Conservation (phyloP, 176 grass and related monocot genomes). For the Luzula sylvatica region DNA sequence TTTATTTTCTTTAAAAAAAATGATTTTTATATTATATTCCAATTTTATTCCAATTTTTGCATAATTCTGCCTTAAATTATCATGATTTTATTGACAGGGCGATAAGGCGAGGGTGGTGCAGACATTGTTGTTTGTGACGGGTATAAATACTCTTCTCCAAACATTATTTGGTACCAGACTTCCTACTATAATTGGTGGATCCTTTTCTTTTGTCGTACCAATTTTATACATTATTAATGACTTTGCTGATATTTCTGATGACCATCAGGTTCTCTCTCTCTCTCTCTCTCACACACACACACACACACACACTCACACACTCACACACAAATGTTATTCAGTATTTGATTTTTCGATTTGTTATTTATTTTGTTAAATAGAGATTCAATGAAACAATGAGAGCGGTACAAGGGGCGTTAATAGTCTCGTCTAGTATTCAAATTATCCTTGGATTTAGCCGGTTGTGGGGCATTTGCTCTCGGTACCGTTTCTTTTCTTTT, state of each 20-base stretch:
- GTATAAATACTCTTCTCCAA: constrained; percentile 90
- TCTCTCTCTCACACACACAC: not conserved
- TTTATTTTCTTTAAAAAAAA: not conserved
- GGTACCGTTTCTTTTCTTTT: constrained; percentile 32
- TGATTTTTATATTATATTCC: not conserved
- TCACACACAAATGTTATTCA: not conserved
- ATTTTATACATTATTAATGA: constrained; percentile 79
- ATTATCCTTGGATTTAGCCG: constrained; percentile 96
- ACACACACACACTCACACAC: not conserved
- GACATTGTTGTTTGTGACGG: constrained; percentile 82
- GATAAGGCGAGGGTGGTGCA: constrained; percentile 91
- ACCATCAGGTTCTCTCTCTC: constrained; percentile 36
- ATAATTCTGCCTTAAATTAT: too few species aligned
- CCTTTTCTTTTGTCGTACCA: constrained; percentile 71
- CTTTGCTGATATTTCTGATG: constrained; percentile 51
- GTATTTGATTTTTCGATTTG: not conserved
- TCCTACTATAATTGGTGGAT: constrained; percentile 77
- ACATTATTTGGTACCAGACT: constrained; percentile 86
- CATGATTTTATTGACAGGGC: constrained; percentile 16
- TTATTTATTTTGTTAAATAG: constrained; percentile 31
- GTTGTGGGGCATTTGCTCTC: constrained; percentile 92
- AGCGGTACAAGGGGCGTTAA: constrained; percentile 72
- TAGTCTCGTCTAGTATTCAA: constrained; percentile 92
- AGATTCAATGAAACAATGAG: constrained; percentile 83
- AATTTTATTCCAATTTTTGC: not conserved